Conservation (phyloP, 257 asterid species). For the Solanum peruvianum region DNA sequence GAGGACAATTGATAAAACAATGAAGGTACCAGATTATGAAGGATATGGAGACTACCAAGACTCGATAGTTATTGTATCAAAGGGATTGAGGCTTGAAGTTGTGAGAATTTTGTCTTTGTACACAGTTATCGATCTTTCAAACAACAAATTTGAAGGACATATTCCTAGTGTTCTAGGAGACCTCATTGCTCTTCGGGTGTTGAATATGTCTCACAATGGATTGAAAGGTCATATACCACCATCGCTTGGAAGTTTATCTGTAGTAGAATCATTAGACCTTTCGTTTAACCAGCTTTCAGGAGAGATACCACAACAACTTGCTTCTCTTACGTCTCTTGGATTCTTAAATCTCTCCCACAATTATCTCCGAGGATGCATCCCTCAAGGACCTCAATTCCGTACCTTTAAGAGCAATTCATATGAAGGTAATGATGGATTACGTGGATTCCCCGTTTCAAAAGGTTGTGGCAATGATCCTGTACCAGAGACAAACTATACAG, state of each 20-base stretch:
- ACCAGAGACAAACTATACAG: not conserved
- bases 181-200: accelerated
- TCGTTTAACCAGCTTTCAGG: not conserved
- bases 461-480: not conserved
- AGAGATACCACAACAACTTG: not conserved
- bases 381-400: not conserved
- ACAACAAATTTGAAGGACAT: not conserved
- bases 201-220: not conserved
- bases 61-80: accelerated
- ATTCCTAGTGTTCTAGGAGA: not conserved
- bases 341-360: not conserved
- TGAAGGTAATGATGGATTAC: not conserved
- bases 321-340: not conserved
- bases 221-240: not conserved
- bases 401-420: not conserved
- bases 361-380: not conserved
- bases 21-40: not conserved
- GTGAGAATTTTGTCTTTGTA: not conserved
- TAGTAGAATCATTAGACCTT: not conserved
- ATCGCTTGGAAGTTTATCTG: not conserved
- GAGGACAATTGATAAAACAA: not conserved
- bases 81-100: not conserved
- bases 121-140: not conserved
- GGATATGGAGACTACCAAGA: not conserved
- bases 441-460: not conserved